phyloP scores from a whole-genome alignment of 148 eudicot species.

The Spergularia bocconei region DNA sequence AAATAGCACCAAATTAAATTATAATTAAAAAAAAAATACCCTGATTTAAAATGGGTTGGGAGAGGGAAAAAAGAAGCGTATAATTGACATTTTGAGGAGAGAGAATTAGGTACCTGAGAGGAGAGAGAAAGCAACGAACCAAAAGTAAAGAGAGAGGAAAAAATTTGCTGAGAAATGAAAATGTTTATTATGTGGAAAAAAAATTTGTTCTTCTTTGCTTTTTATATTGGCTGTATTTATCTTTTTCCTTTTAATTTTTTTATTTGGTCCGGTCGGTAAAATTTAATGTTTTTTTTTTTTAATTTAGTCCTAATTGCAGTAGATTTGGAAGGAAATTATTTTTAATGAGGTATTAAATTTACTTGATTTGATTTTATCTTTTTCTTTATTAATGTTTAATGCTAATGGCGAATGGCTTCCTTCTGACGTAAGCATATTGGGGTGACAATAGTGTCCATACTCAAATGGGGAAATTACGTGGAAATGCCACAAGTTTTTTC shows the following conservation, averaged over 20 bases:
- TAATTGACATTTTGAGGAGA: conserved; percentile 6
- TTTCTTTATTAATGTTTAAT: too few species aligned
- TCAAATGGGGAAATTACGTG: too few species aligned
- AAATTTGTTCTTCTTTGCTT: conserved; percentile 8
- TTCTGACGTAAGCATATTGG: too few species aligned
- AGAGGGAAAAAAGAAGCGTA: background rate
- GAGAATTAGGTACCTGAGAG: conserved; percentile 35
- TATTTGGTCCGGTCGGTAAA: conserved; percentile 7
- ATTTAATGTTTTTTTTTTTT: background rate
- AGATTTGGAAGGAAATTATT: conserved; percentile 5
- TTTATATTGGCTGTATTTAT: background rate
- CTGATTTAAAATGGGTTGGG: background rate
- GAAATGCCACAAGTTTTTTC: too few species aligned
- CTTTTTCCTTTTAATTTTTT: conserved; percentile 6
- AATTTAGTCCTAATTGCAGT: background rate
- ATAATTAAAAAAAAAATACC: background rate
- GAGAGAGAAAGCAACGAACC: conserved; percentile 37
- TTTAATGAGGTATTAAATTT: too few species aligned
- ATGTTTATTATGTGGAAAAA: background rate
- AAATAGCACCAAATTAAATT: background rate
- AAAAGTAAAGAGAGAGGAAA: conserved; percentile 18
- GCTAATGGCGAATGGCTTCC: too few species aligned
- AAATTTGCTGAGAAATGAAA: conserved; percentile 1
- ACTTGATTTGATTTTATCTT: too few species aligned
- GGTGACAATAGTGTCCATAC: too few species aligned